phyloP scores from a whole-genome alignment of 352 stramenopile genomes.

The Globisporangium acanthophoron region DNA sequence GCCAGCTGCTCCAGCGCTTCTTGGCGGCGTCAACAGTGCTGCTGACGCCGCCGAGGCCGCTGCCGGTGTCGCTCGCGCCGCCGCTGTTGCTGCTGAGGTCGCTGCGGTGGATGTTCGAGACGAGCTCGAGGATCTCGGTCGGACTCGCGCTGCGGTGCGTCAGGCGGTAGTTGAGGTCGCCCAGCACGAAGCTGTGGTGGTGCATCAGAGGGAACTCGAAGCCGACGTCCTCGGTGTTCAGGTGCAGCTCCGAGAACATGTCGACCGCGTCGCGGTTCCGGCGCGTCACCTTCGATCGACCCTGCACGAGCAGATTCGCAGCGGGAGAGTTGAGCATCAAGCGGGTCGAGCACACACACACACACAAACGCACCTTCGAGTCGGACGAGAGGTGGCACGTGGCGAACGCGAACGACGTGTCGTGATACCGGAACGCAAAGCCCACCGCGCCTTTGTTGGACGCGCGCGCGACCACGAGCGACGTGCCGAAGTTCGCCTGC shows the following conservation, averaged over 20 bases:
- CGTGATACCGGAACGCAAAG: constrained; percentile 83
- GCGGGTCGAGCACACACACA: background rate
- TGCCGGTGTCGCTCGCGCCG: background rate
- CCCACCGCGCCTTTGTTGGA: constrained; percentile 90
- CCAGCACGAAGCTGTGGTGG: constrained; percentile 87
- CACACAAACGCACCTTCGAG: constrained; percentile 35
- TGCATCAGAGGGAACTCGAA: constrained; percentile 85
- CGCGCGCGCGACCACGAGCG: constrained; percentile 65
- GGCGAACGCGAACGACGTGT: constrained; percentile 85
- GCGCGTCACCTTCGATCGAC: constrained; percentile 66
- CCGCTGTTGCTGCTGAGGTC: constrained; percentile 11
- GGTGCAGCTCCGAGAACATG: constrained; percentile 71
- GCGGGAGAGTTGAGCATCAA: background rate
- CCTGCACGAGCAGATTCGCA: constrained; percentile 13
- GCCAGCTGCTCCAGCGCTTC: constrained; percentile 23
- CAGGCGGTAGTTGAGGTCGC: constrained; percentile 89
- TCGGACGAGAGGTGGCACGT: constrained; percentile 87
- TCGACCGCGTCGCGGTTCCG: constrained; percentile 70
- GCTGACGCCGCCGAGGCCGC: background rate
- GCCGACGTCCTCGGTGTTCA: constrained; percentile 75
- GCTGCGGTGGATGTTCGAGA: constrained; percentile 36
- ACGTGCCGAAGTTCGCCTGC: constrained; percentile 56
- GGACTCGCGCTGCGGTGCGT: constrained; percentile 44
- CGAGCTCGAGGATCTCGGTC: constrained; percentile 56
- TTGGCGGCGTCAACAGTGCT: background rate